phyloP scores from a whole-genome alignment of 2,329 filamentous ascomycete species.

The Colletotrichum shisoi region DNA sequence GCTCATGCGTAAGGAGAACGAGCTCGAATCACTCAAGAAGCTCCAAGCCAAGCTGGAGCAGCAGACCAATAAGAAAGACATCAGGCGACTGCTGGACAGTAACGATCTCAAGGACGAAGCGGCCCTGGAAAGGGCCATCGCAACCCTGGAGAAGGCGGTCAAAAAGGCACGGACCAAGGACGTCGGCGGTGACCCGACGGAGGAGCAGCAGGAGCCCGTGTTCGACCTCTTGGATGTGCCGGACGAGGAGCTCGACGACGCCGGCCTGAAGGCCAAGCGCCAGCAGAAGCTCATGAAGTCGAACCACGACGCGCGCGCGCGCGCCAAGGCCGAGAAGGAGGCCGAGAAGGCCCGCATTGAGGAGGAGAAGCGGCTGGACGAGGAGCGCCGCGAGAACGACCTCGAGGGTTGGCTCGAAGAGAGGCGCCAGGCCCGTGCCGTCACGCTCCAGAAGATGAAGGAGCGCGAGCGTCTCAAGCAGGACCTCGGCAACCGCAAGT shows the following conservation, averaged over 20 bases:
- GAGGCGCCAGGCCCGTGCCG: conserved; percentile 74
- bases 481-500: conserved; percentile 95
- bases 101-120: conserved; percentile 93
- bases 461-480: conserved; percentile 92
- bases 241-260: conserved; percentile 92
- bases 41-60: conserved; percentile 75
- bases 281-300: conserved; percentile 93
- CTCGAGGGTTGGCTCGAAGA: conserved; percentile 88
- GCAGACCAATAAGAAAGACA: conserved; percentile 85
- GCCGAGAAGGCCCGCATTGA: conserved; percentile 84
- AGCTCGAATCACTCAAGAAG: conserved; percentile 91
- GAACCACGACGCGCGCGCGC: conserved; percentile 88
- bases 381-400: conserved; percentile 82
- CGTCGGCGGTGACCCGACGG: conserved; percentile 80
- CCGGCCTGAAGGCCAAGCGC: conserved; percentile 87
- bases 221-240: conserved; percentile 89
- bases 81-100: conserved; percentile 81
- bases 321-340: conserved; percentile 97
- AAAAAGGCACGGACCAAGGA: conserved; percentile 92
- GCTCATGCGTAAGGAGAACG: conserved; percentile 92
- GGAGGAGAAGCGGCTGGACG: conserved; percentile 84
- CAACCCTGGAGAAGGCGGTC: conserved; percentile 89
- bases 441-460: conserved; percentile 82
- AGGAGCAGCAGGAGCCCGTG: conserved; percentile 81
- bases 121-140: conserved; percentile 82